Percentiles rank a stretch among this genome's conserved stretches.
Evolutionary conservation across 176 grass and related monocot genomes (phyloP).

Genomic region (Oryza australiensis): DNA sequence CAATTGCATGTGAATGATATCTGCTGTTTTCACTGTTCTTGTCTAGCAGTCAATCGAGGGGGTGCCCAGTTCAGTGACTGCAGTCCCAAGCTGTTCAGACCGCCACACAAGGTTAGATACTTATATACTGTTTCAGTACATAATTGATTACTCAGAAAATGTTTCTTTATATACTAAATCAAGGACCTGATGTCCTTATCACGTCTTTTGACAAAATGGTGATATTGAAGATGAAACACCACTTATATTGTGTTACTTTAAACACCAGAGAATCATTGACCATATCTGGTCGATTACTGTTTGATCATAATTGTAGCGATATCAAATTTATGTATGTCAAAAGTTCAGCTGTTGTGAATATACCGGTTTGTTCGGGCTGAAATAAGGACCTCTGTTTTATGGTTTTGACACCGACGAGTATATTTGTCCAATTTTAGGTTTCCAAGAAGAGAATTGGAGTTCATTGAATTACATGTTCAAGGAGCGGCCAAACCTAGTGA

Average conservation of each 20-base stretch:
- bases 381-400: not conserved
- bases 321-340: not conserved
- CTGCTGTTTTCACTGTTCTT: not conserved
- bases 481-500: not conserved
- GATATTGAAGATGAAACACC: not conserved
- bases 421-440: not conserved
- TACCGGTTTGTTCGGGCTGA: not conserved
- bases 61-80: not conserved
- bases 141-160: not conserved
- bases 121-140: not conserved
- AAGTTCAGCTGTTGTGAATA: not conserved
- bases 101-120: slow-evolving; percentile 5
- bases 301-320: no score
- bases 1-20: not conserved
- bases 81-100: slow-evolving; percentile 1
- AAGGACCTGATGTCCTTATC: not conserved
- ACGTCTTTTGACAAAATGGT: not conserved
- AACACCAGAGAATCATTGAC: not conserved
- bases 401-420: not conserved
- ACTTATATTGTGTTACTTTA: not conserved
- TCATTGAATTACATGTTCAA: not conserved
- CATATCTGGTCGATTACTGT: not conserved
- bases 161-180: not conserved
- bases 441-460: not conserved
- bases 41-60: not conserved